A percentile compares a stretch with the other conserved stretches of the same genome.
Conservation (phyloP, 2,329 filamentous ascomycete genomes). For the Fusarium sp. region DNA sequence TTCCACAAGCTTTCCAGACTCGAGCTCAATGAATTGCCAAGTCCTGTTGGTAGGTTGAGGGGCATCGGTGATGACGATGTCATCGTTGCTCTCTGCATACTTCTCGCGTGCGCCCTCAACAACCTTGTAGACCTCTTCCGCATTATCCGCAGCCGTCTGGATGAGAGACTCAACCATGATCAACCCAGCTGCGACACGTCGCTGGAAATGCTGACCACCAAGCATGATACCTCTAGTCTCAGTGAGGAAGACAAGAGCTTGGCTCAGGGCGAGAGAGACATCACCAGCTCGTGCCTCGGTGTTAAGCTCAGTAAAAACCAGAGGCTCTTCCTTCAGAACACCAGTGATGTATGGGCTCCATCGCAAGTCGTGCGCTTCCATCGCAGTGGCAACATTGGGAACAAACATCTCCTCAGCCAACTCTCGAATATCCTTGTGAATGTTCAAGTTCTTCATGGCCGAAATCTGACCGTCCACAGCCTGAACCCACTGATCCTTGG, state of each 20-base stretch:
- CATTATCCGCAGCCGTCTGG: slow-evolving; percentile 42
- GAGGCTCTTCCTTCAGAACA: slow-evolving; percentile 12
- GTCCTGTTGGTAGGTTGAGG: slow-evolving; percentile 36
- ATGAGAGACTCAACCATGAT: slow-evolving; percentile 41
- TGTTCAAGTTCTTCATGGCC: slow-evolving; percentile 45
- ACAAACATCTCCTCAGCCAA: slow-evolving; percentile 37
- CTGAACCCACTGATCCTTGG: slow-evolving; percentile 37
- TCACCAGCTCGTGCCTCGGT: slow-evolving; percentile 41
- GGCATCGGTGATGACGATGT: slow-evolving; percentile 42
- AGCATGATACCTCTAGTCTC: slow-evolving; percentile 46
- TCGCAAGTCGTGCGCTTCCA: slow-evolving; percentile 38
- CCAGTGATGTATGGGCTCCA: slow-evolving; percentile 45
- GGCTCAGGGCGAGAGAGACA: slow-evolving; percentile 41
- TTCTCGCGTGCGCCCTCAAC: slow-evolving; percentile 41
- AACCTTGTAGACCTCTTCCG: slow-evolving; percentile 26
- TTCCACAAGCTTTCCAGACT: slow-evolving; percentile 40
- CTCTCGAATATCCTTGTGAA: slow-evolving; percentile 43
- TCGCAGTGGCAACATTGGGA: slow-evolving; percentile 31
- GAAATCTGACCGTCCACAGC: slow-evolving; percentile 44
- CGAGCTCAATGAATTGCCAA: slow-evolving; percentile 43
- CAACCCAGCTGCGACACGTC: slow-evolving; percentile 44
- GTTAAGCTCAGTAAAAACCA: slow-evolving; percentile 43
- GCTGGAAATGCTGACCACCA: slow-evolving; percentile 48
- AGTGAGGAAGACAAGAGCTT: slow-evolving; percentile 43
- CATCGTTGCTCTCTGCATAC: slow-evolving; percentile 36